phyloP scores from a whole-genome alignment of 176 grass and related monocot genomes.

The Themeda triandra region DNA sequence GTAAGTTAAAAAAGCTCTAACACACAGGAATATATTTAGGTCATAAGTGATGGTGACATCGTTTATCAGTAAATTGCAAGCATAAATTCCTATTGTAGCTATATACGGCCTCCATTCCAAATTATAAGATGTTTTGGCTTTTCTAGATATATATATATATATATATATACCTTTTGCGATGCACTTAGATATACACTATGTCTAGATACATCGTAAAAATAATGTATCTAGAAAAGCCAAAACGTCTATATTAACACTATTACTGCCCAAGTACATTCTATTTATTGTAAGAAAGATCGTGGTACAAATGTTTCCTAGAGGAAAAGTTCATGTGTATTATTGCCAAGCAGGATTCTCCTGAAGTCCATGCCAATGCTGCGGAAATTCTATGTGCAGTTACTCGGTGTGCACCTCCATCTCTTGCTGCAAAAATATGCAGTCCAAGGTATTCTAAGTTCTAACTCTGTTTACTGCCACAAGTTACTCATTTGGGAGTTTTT shows the following conservation, averaged over 20 bases:
- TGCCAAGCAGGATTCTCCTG: conserved; percentile 77
- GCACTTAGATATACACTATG: too few relatives aligned
- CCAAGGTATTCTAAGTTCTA: conserved; percentile 55
- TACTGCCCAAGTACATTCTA: not conserved
- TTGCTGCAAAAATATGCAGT: conserved; percentile 87
- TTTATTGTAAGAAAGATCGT: not conserved
- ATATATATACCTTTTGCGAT: too few relatives aligned
- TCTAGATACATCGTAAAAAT: too few relatives aligned
- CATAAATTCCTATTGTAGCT: not conserved
- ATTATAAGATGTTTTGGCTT: too few relatives aligned
- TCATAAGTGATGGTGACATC: not conserved
- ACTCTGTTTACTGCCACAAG: not conserved
- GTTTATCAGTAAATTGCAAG: not conserved
- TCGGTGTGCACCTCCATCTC: conserved; percentile 86
- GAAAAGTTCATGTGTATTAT: conserved; percentile 28
- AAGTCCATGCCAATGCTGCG: conserved; percentile 94
- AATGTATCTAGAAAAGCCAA: too few relatives aligned
- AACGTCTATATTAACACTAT: not conserved
- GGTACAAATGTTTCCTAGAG: not conserved
- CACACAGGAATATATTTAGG: not conserved
- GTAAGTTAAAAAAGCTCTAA: conserved; percentile 40
- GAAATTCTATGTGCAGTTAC: conserved; percentile 96
- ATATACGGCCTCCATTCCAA: not conserved
- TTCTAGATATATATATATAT: too few relatives aligned
- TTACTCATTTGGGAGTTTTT: conserved; percentile 8